Conservation (phyloP, 1,284 basidiomycete genomes). For the Naganishia sp. region DNA sequence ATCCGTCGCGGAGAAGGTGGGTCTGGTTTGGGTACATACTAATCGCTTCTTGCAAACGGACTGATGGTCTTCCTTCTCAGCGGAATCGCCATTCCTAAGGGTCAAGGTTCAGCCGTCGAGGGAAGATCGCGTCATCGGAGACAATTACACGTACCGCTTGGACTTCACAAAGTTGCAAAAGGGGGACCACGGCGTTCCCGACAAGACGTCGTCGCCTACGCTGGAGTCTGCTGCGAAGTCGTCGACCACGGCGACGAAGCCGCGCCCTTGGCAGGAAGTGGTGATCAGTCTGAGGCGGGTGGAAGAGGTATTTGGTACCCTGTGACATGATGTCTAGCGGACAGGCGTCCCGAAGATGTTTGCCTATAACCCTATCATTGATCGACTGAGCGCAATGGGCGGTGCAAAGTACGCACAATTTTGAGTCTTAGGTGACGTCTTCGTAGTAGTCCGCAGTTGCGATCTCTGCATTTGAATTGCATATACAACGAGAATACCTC, state of each 20-base stretch:
- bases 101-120: conserved; percentile 20
- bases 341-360: too few species aligned
- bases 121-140: conserved; percentile 12
- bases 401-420: too few species aligned
- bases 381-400: too few species aligned
- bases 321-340: neutral
- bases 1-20: conserved; percentile 28
- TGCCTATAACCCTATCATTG: too few species aligned
- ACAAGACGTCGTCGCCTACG: conserved; percentile 1
- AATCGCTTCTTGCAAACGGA: neutral
- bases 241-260: conserved; percentile 43
- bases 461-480: neutral
- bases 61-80: neutral
- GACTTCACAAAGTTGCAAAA: conserved; percentile 25
- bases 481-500: too few species aligned
- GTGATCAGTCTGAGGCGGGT: conserved; percentile 60
- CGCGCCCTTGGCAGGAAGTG: conserved; percentile 65
- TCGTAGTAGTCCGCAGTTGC: too few species aligned
- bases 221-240: conserved; percentile 57
- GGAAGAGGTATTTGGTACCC: conserved; percentile 27
- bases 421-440: too few species aligned
- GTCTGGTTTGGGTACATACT: neutral
- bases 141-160: conserved; percentile 27
- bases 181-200: conserved; percentile 10
- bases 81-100: conserved; percentile 21